Evolutionary conservation across 768 basidiomycete species (phyloP), one percentile per base, ranked within the genome.

Genomic region (Clitopilus passeckerianus): DNA sequence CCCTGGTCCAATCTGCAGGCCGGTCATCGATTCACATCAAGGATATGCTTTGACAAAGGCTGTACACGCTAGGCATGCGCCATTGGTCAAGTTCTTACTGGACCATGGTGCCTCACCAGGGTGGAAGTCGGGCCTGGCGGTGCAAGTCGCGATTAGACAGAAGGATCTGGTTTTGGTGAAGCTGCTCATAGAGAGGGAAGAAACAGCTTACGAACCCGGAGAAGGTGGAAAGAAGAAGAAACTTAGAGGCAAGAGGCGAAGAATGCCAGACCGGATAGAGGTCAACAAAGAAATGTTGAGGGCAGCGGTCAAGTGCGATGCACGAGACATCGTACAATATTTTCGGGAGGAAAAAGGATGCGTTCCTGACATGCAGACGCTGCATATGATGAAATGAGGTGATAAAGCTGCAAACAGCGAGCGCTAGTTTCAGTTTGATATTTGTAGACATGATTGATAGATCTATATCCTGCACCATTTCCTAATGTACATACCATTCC

Each of bases 21-120:
- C 85, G 1, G 74, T 86, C 30, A 67, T 80, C 12, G 84, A 95
- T 69, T 83, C 90, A 7, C 79, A 91, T 70, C 78, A 82, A 2
- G 95, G 95, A 0, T 97, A 95, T 67, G 87, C 89, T 0, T 83
- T 97, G 41, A 86, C 85, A 15, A 86, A 83, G 63, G 93, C 95
- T 1, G 90, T 93, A 1, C 77, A 86, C 35, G 85, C 82, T 0
- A 75, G 76, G 20, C 87, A 87, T 62, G 57, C 78, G 1, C 85
- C 86, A 2, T 81, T 97, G 7, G 76, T 94, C 1, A 74, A 71
- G 22, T 87, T 91, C 64, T 78, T 98, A 15, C 83, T 97, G 54
- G 74, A 76, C 2, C 75, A 86, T 18, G 89, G 86, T 2, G 94
- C 92, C 0, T 87, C 87, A 10, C 94, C 95, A 0, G 66, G 67